Conservation (phyloP, 2,329 filamentous ascomycete species). For the Talaromyces sp. region DNA sequence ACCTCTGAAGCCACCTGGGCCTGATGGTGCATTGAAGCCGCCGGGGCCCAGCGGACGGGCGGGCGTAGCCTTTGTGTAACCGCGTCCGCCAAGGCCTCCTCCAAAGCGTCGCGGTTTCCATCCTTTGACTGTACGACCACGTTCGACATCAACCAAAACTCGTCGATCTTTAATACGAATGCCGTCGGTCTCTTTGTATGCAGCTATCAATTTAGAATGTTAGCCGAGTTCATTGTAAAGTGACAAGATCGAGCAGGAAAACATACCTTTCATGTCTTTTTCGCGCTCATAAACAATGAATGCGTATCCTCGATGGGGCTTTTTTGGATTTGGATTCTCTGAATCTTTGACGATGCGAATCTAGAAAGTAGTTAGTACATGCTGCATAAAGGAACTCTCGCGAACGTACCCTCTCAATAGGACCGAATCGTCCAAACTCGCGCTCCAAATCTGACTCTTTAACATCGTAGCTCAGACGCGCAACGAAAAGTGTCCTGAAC, state of each 20-base stretch:
- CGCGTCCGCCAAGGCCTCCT: slow-evolving; percentile 85
- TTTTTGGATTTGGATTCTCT: slow-evolving; percentile 77
- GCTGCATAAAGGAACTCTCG: not conserved
- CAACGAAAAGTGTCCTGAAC: slow-evolving; percentile 92
- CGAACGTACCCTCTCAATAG: slow-evolving; percentile 77
- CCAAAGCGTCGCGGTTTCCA: slow-evolving; percentile 92
- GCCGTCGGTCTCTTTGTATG: slow-evolving; percentile 83
- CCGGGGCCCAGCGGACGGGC: slow-evolving; percentile 68
- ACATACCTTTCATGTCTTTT: slow-evolving; percentile 96
- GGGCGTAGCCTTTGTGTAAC: slow-evolving; percentile 80
- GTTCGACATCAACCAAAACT: slow-evolving; percentile 93
- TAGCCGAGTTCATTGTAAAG: too few relatives aligned
- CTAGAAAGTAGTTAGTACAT: slow-evolving; percentile 45
- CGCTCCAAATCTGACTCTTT: slow-evolving; percentile 87
- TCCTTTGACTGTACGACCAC: slow-evolving; percentile 86
- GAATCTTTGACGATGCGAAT: slow-evolving; percentile 85
- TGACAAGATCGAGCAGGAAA: not conserved
- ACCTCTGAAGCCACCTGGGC: slow-evolving; percentile 58
- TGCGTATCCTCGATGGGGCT: slow-evolving; percentile 84
- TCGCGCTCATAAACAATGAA: slow-evolving; percentile 97
- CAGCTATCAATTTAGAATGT: slow-evolving; percentile 59
- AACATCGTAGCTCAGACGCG: slow-evolving; percentile 83
- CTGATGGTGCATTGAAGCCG: slow-evolving; percentile 55
- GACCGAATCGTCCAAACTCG: slow-evolving; percentile 89
- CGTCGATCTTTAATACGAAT: slow-evolving; percentile 89